phyloP scores from a whole-genome alignment of 2,329 filamentous ascomycete species.

The Fusarium papillatum region DNA sequence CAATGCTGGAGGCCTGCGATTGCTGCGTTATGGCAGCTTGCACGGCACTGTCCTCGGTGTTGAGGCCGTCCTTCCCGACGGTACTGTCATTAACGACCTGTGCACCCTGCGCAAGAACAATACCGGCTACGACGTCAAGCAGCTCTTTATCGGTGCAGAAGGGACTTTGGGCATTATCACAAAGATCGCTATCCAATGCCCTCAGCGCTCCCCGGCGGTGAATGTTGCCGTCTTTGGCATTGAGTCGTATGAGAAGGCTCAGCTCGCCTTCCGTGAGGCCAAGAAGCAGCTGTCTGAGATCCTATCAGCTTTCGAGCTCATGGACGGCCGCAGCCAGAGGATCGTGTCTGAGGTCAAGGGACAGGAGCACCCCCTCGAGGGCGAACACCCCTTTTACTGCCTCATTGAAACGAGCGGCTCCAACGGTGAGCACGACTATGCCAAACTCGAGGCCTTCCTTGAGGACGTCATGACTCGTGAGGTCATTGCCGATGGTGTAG shows the following conservation, averaged over 20 bases:
- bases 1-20: constrained; percentile 91
- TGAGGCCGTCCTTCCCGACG: constrained; percentile 94
- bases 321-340: constrained; percentile 88
- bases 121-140: constrained; percentile 97
- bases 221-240: constrained; percentile 97
- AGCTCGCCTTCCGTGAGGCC: constrained; percentile 87
- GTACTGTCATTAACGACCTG: constrained; percentile 91
- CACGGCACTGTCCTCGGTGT: constrained; percentile 94
- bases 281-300: constrained; percentile 95
- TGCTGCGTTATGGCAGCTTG: constrained; percentile 93
- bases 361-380: constrained; percentile 85
- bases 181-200: constrained; percentile 89
- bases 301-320: constrained; percentile 96
- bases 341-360: constrained; percentile 82
- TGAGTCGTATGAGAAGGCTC: constrained; percentile 90
- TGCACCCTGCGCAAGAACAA: constrained; percentile 96
- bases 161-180: constrained; percentile 97
- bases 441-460: constrained; percentile 91
- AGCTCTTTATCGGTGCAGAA: constrained; percentile 95
- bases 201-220: constrained; percentile 86
- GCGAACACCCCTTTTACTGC: constrained; percentile 93
- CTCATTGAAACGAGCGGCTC: constrained; percentile 96
- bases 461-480: constrained; percentile 92
- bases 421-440: constrained; percentile 92
- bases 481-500: constrained; percentile 89